Conservation (phyloP, 2,329 filamentous ascomycete species). For the Colletotrichum zoysiae region DNA sequence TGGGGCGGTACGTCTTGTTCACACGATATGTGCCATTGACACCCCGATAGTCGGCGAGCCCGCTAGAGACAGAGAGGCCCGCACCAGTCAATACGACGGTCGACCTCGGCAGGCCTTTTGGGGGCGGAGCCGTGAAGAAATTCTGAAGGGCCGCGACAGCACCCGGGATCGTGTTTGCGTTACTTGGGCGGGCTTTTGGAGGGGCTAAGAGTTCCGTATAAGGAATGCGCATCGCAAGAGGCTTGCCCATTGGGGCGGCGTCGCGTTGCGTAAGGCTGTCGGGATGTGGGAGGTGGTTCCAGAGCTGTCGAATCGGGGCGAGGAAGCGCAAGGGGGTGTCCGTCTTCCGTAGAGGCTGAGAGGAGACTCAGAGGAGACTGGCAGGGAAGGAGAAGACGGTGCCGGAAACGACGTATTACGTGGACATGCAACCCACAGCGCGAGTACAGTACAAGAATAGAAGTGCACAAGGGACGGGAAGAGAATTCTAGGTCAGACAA, state of each 20-base stretch:
- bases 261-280: constrained; percentile 33
- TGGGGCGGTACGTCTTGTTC: constrained; percentile 90
- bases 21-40: constrained; percentile 90
- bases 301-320: constrained; percentile 17
- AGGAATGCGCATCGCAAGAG: constrained; percentile 83
- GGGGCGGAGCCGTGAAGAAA: constrained; percentile 77
- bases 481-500: constrained; percentile 16
- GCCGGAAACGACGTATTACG: background rate
- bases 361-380: constrained; percentile 7
- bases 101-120: constrained; percentile 59
- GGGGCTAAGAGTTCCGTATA: constrained; percentile 86
- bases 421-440: constrained; percentile 18
- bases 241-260: constrained; percentile 68
- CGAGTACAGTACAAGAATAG: constrained; percentile 22
- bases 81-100: constrained; percentile 78
- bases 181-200: constrained; percentile 79
- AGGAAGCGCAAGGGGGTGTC: constrained; percentile 17
- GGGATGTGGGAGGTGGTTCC: constrained; percentile 32
- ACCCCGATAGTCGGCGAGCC: constrained; percentile 92
- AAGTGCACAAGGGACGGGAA: constrained; percentile 24
- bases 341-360: constrained; percentile 31
- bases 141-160: constrained; percentile 81
- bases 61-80: constrained; percentile 92
- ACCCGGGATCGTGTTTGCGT: constrained; percentile 76
- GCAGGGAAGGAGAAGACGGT: constrained; percentile 9